phyloP scores from a whole-genome alignment of 2,329 filamentous ascomycete genomes.

The Raffaelea arxii region DNA sequence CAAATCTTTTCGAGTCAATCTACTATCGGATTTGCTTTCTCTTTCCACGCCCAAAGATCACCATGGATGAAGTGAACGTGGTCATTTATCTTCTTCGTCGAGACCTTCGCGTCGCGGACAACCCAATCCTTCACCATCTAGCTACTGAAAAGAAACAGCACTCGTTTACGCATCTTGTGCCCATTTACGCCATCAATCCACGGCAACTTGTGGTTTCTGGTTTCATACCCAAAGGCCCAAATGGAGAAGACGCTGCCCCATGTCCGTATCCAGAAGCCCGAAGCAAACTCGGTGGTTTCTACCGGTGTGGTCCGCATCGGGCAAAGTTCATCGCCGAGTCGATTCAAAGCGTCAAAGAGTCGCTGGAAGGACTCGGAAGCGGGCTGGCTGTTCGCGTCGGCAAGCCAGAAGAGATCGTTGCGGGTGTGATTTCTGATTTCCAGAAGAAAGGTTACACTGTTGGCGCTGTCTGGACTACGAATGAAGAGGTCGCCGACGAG shows the following conservation, averaged over 20 bases:
- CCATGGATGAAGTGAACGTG: background rate
- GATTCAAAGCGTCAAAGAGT: conserved; percentile 61
- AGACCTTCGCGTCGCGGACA: conserved; percentile 1
- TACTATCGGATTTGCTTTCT: no score
- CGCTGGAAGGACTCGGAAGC: conserved; percentile 48
- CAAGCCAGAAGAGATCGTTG: conserved; percentile 46
- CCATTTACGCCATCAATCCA: conserved; percentile 59
- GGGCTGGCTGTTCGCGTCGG: conserved; percentile 57
- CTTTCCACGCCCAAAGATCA: background rate
- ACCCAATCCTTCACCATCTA: conserved; percentile 46
- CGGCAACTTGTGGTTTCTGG: conserved; percentile 68
- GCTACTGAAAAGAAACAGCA: conserved; percentile 23
- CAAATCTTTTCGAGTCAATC: no score
- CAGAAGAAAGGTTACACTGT: conserved; percentile 34
- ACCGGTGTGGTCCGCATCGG: conserved; percentile 64
- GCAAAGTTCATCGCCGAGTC: conserved; percentile 63
- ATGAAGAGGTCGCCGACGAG: conserved; percentile 62
- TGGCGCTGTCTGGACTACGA: conserved; percentile 63
- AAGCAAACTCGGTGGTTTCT: conserved; percentile 56
- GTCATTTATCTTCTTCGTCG: conserved; percentile 1
- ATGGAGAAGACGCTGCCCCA: conserved; percentile 23
- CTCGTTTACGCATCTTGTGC: conserved; percentile 59
- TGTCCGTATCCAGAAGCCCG: conserved; percentile 62
- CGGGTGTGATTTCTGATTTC: conserved; percentile 43
- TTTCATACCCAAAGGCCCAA: conserved; percentile 53